These are phyloP conservation scores for Paralagenidium karlingii DNA, from an alignment of 352 stramenopile genomes.

Conservation along the genomic window DNA sequence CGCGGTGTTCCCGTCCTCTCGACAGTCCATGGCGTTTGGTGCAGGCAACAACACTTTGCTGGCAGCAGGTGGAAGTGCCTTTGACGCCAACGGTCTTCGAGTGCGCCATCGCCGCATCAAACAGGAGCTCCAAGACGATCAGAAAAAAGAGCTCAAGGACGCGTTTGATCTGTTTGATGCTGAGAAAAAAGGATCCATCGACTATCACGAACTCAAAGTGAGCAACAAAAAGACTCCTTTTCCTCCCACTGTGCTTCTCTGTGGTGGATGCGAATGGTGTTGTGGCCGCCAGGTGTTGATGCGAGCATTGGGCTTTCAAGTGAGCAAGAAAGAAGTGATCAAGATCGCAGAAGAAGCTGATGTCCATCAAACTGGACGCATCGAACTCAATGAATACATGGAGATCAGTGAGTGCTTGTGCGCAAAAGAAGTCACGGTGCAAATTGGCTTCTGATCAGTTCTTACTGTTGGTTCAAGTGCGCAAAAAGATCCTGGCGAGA, in stretches of 20 bases:
- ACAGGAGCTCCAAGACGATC: constrained; percentile 65
- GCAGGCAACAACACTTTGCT: too few relatives aligned
- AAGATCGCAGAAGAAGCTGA: constrained; percentile 85
- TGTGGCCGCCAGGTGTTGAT: constrained; percentile 53
- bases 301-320: constrained; percentile 86
- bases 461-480: constrained; percentile 19
- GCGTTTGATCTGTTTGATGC: constrained; percentile 91
- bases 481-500: constrained; percentile 63
- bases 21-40: too few relatives aligned
- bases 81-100: too few relatives aligned
- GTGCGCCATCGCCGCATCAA: constrained; percentile 25
- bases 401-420: constrained; percentile 62
- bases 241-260: not conserved
- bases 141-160: constrained; percentile 86
- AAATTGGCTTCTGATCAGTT: not conserved
- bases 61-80: too few relatives aligned
- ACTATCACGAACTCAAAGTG: constrained; percentile 92
- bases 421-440: not conserved
- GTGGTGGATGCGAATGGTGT: too few relatives aligned
- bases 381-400: constrained; percentile 87
- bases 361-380: constrained; percentile 61
- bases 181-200: constrained; percentile 81
- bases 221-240: too few relatives aligned
- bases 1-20: too few relatives aligned
- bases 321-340: constrained; percentile 83